Evolutionary conservation across 495 filamentous ascomycete species (phyloP), one percentile per base, ranked within the genome.

Genomic region (Xylaria longipes): DNA sequence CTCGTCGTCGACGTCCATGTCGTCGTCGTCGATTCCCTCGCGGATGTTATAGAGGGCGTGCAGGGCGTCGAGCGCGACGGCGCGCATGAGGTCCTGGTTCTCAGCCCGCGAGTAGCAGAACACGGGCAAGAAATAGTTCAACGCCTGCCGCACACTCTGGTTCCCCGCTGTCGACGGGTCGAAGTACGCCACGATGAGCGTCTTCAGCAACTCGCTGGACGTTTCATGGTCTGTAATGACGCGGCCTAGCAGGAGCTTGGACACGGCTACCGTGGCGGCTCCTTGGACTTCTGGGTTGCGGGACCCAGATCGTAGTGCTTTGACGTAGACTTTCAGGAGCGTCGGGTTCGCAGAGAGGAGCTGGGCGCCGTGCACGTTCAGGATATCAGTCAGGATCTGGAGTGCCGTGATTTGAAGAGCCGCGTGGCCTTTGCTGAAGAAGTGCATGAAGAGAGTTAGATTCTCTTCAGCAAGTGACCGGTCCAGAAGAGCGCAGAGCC

Each of bases 121-220:
- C 0, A 98, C 96, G 0, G 96, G 96, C 73, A 99, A 87, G 86
- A 98, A 98, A 79, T 99, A 99, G 65, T 92, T 93, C 31, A 99
- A 86, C 0, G 93, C 90, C 81, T 99, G 96, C 0, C 94, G 87
- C 25, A 98, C 90, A n/a, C 88, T 89, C 71, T 96, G 92, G 77
- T 97, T 98, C 46, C 89, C 87, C 2, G 87, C 85, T 17, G 93
- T 95, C 33, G 91, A 89, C 3, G 97, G 97, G 78, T 97, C 92
- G 79, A 98, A 99, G 82, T 97, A 98, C 27, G 92, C 88, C 6
- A 95, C 82, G 3, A 97, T 89, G 5, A 97, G 88, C 0, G 90
- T 90, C 79, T 92, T 93, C 62, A 99, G 87, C 5, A 99, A 86
- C 70, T 94, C 89, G 14, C 90, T 82, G 62, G 83, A 81, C 1